These are phyloP conservation scores for Alternaria sp. DNA, from an alignment of 2,329 filamentous ascomycete species.

Conservation along the genomic window DNA sequence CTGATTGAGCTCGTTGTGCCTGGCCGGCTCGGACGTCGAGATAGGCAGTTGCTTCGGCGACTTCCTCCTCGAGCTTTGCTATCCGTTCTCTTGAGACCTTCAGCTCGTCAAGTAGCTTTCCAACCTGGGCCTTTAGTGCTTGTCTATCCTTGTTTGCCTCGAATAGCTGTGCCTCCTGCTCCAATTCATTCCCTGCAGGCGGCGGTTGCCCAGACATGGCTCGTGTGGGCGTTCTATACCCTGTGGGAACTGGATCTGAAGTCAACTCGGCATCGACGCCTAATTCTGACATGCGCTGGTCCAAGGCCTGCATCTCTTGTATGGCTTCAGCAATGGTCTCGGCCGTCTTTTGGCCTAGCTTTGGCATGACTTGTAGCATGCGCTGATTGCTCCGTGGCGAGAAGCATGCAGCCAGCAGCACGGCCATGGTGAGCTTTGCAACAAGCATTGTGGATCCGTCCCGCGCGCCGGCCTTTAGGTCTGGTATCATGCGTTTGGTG, in stretches of 20 bases:
- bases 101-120: conserved; percentile 53
- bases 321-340: conserved; percentile 52
- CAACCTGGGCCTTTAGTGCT: conserved; percentile 53
- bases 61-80: conserved; percentile 57
- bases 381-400: conserved; percentile 58
- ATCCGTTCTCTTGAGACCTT: conserved; percentile 53
- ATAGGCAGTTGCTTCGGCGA: conserved; percentile 57
- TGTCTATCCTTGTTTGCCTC: conserved; percentile 58
- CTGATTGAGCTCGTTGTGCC: conserved; percentile 49
- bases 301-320: conserved; percentile 50
- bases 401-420: conserved; percentile 58
- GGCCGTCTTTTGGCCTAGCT: conserved; percentile 48
- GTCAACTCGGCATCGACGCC: conserved; percentile 48
- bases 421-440: conserved; percentile 57
- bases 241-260: conserved; percentile 42
- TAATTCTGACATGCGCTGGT: conserved; percentile 46
- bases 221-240: conserved; percentile 45
- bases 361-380: conserved; percentile 55
- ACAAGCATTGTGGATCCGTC: conserved; percentile 53
- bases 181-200: conserved; percentile 51
- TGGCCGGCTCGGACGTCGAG: conserved; percentile 53
- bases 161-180: conserved; percentile 60
- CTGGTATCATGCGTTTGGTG: conserved; percentile 53
- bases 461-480: conserved; percentile 59
- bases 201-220: conserved; percentile 39